Evolutionary conservation across 2,329 filamentous ascomycete species (phyloP).

Genomic region (Drechmeria coniospora): DNA sequence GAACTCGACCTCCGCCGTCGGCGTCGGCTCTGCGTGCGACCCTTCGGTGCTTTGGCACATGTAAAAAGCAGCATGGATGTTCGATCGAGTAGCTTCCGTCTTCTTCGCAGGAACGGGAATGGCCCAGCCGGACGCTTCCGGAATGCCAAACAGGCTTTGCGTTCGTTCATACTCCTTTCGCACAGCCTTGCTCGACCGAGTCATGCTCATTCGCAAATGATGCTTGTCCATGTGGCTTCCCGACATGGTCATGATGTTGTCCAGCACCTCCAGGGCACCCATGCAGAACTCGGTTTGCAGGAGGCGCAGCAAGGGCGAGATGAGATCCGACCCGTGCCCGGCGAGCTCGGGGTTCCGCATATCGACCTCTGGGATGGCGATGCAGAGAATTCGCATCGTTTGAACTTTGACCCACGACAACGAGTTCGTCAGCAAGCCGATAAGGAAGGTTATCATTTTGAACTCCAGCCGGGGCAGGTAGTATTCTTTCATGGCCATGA

Average conservation of each 20-base stretch:
- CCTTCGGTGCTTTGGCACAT: conserved; percentile 63
- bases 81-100: conserved; percentile 70
- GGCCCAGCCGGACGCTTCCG: conserved; percentile 90
- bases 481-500: conserved; percentile 57
- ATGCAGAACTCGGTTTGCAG: conserved; percentile 89
- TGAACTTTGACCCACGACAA: conserved; percentile 82
- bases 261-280: conserved; percentile 78
- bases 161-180: conserved; percentile 91
- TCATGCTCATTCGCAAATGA: conserved; percentile 97
- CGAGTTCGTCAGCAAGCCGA: conserved; percentile 81
- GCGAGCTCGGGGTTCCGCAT: conserved; percentile 86
- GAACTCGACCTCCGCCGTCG: conserved; percentile 82
- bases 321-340: conserved; percentile 82
- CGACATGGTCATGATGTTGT: conserved; percentile 90
- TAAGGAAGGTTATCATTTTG: conserved; percentile 72
- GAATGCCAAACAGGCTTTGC: conserved; percentile 90
- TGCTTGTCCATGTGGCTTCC: conserved; percentile 86
- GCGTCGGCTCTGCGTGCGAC: conserved; percentile 39
- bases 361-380: conserved; percentile 77
- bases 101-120: conserved; percentile 86
- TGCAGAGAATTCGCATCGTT: conserved; percentile 78
- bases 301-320: conserved; percentile 78
- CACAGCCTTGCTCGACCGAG: conserved; percentile 65
- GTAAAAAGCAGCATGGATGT: conserved; percentile 93
- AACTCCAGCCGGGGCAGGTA: conserved; percentile 78